A percentile compares a stretch with the other conserved stretches of the same genome.
phyloP scores from a whole-genome alignment of 352 stramenopile species.

The Phytophthora pini region DNA sequence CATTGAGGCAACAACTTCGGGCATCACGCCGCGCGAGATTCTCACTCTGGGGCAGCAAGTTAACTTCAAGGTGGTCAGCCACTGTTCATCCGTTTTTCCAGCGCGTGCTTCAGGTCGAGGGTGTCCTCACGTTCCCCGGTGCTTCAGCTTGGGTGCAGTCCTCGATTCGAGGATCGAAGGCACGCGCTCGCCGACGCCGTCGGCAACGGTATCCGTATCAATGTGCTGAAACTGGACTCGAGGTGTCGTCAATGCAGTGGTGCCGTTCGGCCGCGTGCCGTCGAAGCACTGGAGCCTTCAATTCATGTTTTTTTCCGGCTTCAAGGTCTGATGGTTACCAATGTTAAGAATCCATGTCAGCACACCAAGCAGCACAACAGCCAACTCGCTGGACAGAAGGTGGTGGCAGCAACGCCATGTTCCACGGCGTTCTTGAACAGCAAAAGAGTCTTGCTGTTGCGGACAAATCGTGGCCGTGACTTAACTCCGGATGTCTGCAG shows the following conservation, averaged over 20 bases:
- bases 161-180: not conserved
- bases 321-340: not conserved
- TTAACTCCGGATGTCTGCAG: constrained; percentile 11
- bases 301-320: not conserved
- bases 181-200: constrained; percentile 8
- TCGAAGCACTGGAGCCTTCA: not conserved
- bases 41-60: too few species aligned
- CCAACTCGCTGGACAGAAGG: not conserved
- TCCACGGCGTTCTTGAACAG: not conserved
- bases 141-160: not conserved
- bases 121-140: not conserved
- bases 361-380: constrained; percentile 1
- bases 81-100: not conserved
- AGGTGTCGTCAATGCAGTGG: constrained; percentile 9
- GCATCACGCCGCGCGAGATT: not conserved
- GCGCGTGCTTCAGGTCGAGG: not conserved
- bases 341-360: not conserved
- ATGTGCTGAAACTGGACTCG: constrained; percentile 1
- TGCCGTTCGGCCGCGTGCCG: not conserved
- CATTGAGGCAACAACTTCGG: not conserved
- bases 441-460: not conserved
- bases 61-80: too few species aligned
- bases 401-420: not conserved
- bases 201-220: constrained; percentile 1
- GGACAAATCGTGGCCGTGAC: constrained; percentile 10